Conservation (phyloP, 805 yeast genomes). For the Candida saitoana region DNA sequence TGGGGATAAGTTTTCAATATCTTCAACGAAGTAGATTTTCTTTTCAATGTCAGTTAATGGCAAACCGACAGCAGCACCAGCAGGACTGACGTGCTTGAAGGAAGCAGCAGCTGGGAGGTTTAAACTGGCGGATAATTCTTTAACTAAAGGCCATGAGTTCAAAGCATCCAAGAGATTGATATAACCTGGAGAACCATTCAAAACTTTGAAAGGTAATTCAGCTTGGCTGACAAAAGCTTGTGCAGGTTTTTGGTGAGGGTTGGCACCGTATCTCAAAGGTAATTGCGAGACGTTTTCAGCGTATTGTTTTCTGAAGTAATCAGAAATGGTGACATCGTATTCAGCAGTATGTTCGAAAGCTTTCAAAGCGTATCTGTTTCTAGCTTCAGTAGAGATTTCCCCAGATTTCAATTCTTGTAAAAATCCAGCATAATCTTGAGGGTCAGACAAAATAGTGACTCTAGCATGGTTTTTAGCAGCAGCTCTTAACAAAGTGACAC, state of each 20-base stretch:
- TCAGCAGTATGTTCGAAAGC: constrained; percentile 99
- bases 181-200: constrained; percentile 95
- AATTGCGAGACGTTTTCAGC: constrained; percentile 85
- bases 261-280: constrained; percentile 96
- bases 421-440: constrained; percentile 85
- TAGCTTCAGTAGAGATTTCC: constrained; percentile 65
- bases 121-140: constrained; percentile 90
- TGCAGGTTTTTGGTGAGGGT: constrained; percentile 99
- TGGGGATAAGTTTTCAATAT: constrained; percentile 92
- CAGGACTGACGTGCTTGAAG: constrained; percentile 98
- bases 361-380: constrained; percentile 85
- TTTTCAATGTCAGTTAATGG: constrained; percentile 90
- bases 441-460: constrained; percentile 93
- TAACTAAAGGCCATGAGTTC: constrained; percentile 98
- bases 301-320: constrained; percentile 96
- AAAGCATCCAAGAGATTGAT: constrained; percentile 94
- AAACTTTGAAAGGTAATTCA: constrained; percentile 88
- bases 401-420: constrained; percentile 75
- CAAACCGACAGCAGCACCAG: constrained; percentile 96
- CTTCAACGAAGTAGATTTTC: constrained; percentile 91
- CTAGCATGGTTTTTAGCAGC: constrained; percentile 98
- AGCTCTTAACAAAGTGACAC: constrained; percentile 94
- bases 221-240: constrained; percentile 90
- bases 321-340: constrained; percentile 92
- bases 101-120: constrained; percentile 98